Conservation (phyloP, 768 basidiomycete species). For the Russula abietina region DNA sequence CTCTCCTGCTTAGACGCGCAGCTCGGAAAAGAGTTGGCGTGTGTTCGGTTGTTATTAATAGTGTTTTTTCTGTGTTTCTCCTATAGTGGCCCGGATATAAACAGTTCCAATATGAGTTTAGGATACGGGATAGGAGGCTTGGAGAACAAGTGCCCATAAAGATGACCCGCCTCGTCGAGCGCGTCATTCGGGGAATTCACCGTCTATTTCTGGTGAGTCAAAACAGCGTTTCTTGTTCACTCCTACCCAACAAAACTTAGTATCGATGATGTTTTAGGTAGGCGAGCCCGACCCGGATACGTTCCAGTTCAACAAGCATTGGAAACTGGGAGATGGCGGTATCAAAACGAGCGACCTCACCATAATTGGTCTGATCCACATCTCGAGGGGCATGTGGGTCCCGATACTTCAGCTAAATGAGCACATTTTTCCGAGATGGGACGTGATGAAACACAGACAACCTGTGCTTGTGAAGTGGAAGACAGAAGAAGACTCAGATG, state of each 20-base stretch:
- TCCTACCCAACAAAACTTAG: not conserved
- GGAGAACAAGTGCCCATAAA: not conserved
- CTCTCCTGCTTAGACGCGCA: not conserved
- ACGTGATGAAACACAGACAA: not conserved
- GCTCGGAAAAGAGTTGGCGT: no score
- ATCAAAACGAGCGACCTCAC: not conserved
- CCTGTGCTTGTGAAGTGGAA: not conserved
- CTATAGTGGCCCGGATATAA: slow-evolving; percentile 17
- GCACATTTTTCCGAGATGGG: not conserved
- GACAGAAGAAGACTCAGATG: not conserved
- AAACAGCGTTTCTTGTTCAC: not conserved
- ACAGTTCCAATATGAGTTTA: slow-evolving; percentile 11
- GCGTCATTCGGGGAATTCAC: not conserved
- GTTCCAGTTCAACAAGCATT: not conserved
- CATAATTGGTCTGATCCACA: slow-evolving; percentile 3
- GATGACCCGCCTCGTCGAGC: slow-evolving; percentile 9
- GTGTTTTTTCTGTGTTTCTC: not conserved
- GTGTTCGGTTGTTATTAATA: not conserved
- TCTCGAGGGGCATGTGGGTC: slow-evolving; percentile 10
- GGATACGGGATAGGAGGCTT: slow-evolving; percentile 7
- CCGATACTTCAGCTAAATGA: slow-evolving; percentile 3
- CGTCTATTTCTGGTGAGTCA: slow-evolving; percentile 1
- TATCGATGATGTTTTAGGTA: not conserved
- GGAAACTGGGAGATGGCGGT: not conserved
- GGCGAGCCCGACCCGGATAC: not conserved